Percentiles rank a stretch among this genome's conserved stretches.
Evolutionary conservation across 331 rosid species (phyloP).

Genomic region (Malus hybrid): DNA sequence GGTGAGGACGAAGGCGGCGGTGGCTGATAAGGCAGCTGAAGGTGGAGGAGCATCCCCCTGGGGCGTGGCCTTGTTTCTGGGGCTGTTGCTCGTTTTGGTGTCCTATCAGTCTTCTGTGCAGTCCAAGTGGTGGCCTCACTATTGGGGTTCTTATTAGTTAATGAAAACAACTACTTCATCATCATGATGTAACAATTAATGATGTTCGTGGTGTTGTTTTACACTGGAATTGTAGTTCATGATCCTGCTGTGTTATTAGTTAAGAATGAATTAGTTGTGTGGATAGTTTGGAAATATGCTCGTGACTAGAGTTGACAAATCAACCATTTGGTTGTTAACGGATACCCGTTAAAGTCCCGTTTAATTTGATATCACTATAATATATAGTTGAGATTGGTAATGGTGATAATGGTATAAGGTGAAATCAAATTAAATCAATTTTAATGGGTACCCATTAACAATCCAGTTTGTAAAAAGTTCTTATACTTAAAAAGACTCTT

Average conservation of each 20-base stretch:
- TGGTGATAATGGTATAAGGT: too few species aligned
- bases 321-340: too few species aligned
- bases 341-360: too few species aligned
- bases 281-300: neutral
- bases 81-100: conserved; percentile 47
- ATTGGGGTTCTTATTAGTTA: conserved; percentile 22
- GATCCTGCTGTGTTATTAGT: neutral
- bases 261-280: neutral
- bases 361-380: too few species aligned
- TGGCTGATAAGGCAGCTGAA: neutral
- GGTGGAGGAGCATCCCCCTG: conserved; percentile 39
- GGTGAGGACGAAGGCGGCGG: conserved; percentile 8
- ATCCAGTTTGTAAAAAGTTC: too few species aligned
- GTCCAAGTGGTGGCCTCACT: conserved; percentile 63
- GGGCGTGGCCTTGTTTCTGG: conserved; percentile 51
- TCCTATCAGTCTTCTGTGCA: conserved; percentile 50
- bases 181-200: neutral
- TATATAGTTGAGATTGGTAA: too few species aligned
- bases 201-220: neutral
- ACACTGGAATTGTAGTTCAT: neutral
- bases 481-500: too few species aligned
- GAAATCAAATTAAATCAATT: too few species aligned
- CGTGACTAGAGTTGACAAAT: too few species aligned
- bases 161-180: neutral
- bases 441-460: too few species aligned